Evolutionary conservation across 805 yeast genomes (phyloP), one percentile per base, ranked within the genome.

Genomic region (Metschnikowia santaceciliae): DNA sequence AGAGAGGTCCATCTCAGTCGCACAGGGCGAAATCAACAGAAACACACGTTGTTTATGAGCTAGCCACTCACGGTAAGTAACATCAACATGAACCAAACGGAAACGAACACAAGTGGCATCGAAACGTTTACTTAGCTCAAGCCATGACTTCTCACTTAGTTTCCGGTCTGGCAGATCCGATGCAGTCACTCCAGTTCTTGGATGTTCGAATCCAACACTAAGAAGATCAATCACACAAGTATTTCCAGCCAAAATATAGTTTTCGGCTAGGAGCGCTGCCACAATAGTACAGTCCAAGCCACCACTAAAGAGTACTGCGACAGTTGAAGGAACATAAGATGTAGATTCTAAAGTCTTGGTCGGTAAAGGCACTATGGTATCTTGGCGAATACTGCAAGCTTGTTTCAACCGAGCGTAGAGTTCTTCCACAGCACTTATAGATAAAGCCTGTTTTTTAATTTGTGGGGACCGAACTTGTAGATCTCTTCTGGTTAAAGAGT

Each of bases 1-100:
- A 0, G 96, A 88, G 20, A 90, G 69, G 66, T 94, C 99, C 98
- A 94, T 94, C 56, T 90, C 98, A 0, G 97, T 90, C 41, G 80
- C 76, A 52, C 83, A 81, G 0, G 99, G 99, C 61, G 76, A 83
- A 78, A 94, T 94, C 40, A 92, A 70, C 23, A 77, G 70, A 41
- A 74, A 67, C 0, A 92, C 96, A 2, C 70, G 65, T 1, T 71
- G 66, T 47, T 76, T 78, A 35, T 78, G 78, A 2, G 61, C 40
- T 8, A 79, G 59, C 69, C 90, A 89, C 44, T 81, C 84, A 5
- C 78, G 80, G 60, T 86, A 91, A 1, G 86, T 70, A 2, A 94
- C 86, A 61, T 94, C 80, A 4, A 88, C 75, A 59, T 90, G 91
- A 2, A 86, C 74, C 33, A 92, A 64, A 22, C 78, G 69, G 48